Base-by-base conservation (phyloP, 352 stramenopile genomes). In the Pythium insidiosum region DNA sequence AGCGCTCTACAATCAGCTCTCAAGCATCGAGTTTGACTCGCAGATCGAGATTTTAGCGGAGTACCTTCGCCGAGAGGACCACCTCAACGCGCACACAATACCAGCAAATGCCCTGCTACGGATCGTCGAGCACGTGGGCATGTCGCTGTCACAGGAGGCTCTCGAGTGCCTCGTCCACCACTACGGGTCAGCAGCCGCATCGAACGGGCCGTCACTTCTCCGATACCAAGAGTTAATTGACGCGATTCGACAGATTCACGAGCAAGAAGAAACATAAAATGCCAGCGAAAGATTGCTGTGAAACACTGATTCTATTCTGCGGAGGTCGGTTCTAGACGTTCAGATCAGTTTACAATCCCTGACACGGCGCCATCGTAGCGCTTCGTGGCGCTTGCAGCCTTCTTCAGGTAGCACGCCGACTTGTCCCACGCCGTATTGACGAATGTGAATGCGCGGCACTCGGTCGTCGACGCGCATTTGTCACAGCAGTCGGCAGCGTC, bases 1-100 rank as follows among this genome's bases (percentile, higher is more conserved):
- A n/a, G n/a, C n/a, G n/a, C n/a, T n/a, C n/a, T 72, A 80, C 31
- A 70, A 73, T 33, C 75, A 84, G 20, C 63, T 88, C 28, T 86
- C 70, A 0, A 81, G 71, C 0, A 58, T 88, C 4, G 73, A 88
- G 23, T 88, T 86, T 35, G 47, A 61, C 11, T 73, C 73, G 4
- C 75, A 88, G 50, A 43, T 84, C 6, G 67, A 78, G 1, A 79
- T 87, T 6, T 56, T 85, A 7, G 48, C 69, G n/a, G 76, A 85
- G 24, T 73, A 87, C 47, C 39, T 85, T 30, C 52, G 47, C 15
- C 33, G 46, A 2, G 63, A 70, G 23, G 62, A 82, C 34, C 16
- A 30, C 20, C 44, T 40, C 1, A 46, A 51, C 29, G 59, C 56
- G 18, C 67, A 61, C 0, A 38, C 33, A 7, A 69, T 86, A 37